Percentiles rank a stretch among this genome's conserved stretches.
Conservation (phyloP, 768 basidiomycete genomes). For the Kwoniella bestiolae region DNA sequence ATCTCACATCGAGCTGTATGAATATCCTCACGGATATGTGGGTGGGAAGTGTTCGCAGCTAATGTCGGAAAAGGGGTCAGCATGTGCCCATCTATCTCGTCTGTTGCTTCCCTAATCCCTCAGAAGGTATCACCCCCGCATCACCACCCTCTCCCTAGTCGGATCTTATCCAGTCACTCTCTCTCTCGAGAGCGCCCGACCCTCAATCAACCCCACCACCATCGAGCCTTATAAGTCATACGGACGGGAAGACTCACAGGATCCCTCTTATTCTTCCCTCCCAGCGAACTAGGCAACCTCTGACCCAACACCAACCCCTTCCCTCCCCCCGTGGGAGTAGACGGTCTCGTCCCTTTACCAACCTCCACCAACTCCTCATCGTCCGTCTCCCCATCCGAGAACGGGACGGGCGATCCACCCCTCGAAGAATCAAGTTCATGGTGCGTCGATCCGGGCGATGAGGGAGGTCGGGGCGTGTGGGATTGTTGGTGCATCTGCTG, state of each 20-base stretch:
- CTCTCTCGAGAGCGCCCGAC: background rate
- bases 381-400: slow-evolving; percentile 34
- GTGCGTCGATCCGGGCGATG: slow-evolving; percentile 16
- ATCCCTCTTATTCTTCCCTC: slow-evolving; percentile 42
- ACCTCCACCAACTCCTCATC: slow-evolving; percentile 50
- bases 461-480: slow-evolving; percentile 29
- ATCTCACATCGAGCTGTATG: slow-evolving; percentile 64
- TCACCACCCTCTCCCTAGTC: background rate
- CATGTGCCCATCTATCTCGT: too few relatives aligned
- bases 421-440: slow-evolving; percentile 20
- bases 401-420: slow-evolving; percentile 23
- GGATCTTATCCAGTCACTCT: background rate
- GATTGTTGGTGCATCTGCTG: slow-evolving; percentile 41
- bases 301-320: slow-evolving; percentile 30
- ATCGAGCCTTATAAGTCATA: background rate
- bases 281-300: slow-evolving; percentile 24
- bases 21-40: slow-evolving; percentile 82
- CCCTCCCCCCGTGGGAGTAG: slow-evolving; percentile 38
- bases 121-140: too few relatives aligned
- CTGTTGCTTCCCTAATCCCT: too few relatives aligned
- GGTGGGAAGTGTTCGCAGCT: slow-evolving; percentile 67
- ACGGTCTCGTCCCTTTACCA: slow-evolving; percentile 50
- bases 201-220: background rate
- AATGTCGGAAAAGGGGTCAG: slow-evolving; percentile 5
- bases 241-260: slow-evolving; percentile 54